Base-by-base conservation (phyloP, 208 protist genomes). In the Leishmania guyanensis region DNA sequence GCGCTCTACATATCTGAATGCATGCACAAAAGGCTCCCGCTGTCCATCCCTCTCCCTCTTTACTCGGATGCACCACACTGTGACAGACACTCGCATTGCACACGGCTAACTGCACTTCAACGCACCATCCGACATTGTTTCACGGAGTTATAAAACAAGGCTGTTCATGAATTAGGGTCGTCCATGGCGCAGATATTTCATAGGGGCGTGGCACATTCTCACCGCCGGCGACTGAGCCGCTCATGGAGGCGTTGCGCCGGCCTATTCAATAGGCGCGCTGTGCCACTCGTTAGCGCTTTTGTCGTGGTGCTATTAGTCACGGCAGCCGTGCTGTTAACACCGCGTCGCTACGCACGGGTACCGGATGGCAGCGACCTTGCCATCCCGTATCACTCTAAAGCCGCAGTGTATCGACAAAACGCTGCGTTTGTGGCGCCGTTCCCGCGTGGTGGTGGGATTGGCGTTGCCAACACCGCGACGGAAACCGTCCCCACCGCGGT, bases 351-450 rank as follows among this genome's bases (percentile, higher is more conserved):
- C 60, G 46, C 17, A 3, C 75, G 76, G 9, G n/a, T 84, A 17
- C 17, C 53, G 17, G 81, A 84, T n/a, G 81, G 81, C 43, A 26
- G 62, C 43, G 43, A 4, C 5, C 77, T 85, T 33, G 2, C 17
- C 64, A 70, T 82, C 3, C 82, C 82, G 1, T 85, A 82, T 36
- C 10, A 3, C 33, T 84, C 81, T 48, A 29, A 33, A 6, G 54
- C 76, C 22, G 69, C 62, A 20, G 48, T 10, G 66, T 84, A 84
- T 54, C 68, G 48, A 5, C 0, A 26, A 53, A 46, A 77, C 16
- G 81, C 81, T 0, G 26, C 71, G n/a, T 75, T 78, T 51, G 50
- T 50, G 3, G 81, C 60, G 2, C 76, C 81, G 2, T 75, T 81
- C 1, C 69, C 82, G 0, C 26, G 46, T 68, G 77, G 72, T 43